Conservation (phyloP, 2,329 filamentous ascomycete species). For the Cordyceps cicadae region DNA sequence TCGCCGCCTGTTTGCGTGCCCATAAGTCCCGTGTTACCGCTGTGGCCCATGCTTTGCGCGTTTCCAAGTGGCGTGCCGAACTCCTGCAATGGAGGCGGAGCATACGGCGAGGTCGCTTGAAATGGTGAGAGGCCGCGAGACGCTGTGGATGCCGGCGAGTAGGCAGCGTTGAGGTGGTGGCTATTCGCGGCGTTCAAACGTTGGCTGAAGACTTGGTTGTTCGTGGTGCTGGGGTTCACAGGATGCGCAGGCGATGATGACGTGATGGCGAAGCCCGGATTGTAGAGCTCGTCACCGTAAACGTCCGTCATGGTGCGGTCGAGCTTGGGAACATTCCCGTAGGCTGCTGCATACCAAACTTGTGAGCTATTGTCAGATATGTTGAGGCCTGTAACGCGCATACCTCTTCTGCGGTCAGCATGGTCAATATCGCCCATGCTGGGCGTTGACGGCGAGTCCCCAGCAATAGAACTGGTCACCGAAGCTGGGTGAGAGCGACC, state of each 20-base stretch:
- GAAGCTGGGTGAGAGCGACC: slow-evolving; percentile 44
- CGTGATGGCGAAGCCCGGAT: slow-evolving; percentile 55
- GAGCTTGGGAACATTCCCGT: slow-evolving; percentile 60
- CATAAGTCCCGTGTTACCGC: slow-evolving; percentile 47
- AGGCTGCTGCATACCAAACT: slow-evolving; percentile 46
- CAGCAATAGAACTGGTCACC: slow-evolving; percentile 48
- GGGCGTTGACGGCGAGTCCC: slow-evolving; percentile 54
- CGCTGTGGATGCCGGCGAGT: slow-evolving; percentile 38
- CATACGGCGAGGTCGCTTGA: slow-evolving; percentile 58
- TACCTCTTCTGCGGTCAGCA: slow-evolving; percentile 47
- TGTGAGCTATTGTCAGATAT: slow-evolving; percentile 48
- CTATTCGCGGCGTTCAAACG: slow-evolving; percentile 72
- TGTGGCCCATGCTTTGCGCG: slow-evolving; percentile 52
- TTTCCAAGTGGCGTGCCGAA: slow-evolving; percentile 22
- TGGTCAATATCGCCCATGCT: slow-evolving; percentile 41
- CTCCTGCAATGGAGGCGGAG: slow-evolving; percentile 39
- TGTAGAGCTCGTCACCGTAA: slow-evolving; percentile 78
- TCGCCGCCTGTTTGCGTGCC: slow-evolving; percentile 32
- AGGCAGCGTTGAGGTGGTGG: slow-evolving; percentile 55
- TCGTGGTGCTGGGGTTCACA: slow-evolving; percentile 38
- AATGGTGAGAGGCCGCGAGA: slow-evolving; percentile 74
- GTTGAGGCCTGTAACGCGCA: slow-evolving; percentile 18
- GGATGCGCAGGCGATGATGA: slow-evolving; percentile 44
- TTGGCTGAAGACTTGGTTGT: slow-evolving; percentile 60
- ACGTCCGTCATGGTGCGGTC: slow-evolving; percentile 80